phyloP scores from a whole-genome alignment of 306 rosid species.

The Prunus dulcis region DNA sequence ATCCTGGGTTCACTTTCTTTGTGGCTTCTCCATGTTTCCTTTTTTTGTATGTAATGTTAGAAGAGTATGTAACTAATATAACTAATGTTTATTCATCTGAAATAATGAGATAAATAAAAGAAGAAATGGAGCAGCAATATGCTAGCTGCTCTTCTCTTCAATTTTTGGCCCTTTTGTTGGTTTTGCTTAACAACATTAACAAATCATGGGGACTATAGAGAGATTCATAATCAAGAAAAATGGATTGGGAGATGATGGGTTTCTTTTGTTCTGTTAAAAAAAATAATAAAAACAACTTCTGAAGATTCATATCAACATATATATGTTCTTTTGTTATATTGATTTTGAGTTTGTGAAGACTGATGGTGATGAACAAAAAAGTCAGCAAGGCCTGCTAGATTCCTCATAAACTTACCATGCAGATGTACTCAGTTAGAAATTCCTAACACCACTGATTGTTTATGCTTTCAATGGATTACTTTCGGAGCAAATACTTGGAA shows the following conservation, averaged over 20 bases:
- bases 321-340: not conserved
- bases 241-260: not conserved
- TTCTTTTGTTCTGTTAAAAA: too few relatives aligned
- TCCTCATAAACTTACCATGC: too few relatives aligned
- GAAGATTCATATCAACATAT: not conserved
- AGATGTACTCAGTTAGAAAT: too few relatives aligned
- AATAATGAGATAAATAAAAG: slow-evolving; percentile 4
- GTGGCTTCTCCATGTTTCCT: not conserved
- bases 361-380: not conserved
- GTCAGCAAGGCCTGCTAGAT: too few relatives aligned
- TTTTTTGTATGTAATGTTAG: not conserved
- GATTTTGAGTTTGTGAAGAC: not conserved
- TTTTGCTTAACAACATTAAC: not conserved
- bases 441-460: too few relatives aligned
- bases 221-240: not conserved
- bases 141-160: slow-evolving; percentile 9
- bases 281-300: too few relatives aligned
- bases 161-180: not conserved
- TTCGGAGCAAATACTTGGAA: too few relatives aligned
- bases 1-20: not conserved
- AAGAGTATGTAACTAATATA: slow-evolving; percentile 4
- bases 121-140: slow-evolving; percentile 12
- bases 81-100: slow-evolving; percentile 14
- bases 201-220: not conserved
- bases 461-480: too few relatives aligned